phyloP scores from a whole-genome alignment of 805 yeast species.

The Starmerella bombicola region DNA sequence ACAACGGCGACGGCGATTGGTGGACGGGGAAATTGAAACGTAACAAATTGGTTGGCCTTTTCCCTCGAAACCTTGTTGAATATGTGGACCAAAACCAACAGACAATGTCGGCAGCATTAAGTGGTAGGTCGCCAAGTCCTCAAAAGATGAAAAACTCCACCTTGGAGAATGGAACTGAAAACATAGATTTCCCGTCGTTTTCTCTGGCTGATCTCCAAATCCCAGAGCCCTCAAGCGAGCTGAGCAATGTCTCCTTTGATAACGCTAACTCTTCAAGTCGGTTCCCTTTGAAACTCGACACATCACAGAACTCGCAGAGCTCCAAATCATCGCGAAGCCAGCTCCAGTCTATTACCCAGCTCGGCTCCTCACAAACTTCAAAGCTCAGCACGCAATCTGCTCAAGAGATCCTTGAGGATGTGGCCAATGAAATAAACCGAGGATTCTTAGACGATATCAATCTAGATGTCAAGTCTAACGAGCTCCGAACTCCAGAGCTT shows the following conservation, averaged over 20 bases:
- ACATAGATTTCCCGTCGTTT: conserved; percentile 1
- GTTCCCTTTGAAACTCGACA: neutral
- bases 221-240: conserved; percentile 8
- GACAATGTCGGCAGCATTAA: conserved; percentile 18
- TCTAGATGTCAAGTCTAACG: conserved; percentile 15
- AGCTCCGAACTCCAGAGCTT: conserved; percentile 13
- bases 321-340: neutral
- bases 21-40: conserved; percentile 75
- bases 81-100: conserved; percentile 29
- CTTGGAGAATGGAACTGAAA: conserved; percentile 1
- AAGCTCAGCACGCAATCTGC: conserved; percentile 20
- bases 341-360: neutral
- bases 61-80: conserved; percentile 78
- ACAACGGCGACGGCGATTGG: conserved; percentile 79
- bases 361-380: conserved; percentile 3
- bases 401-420: conserved; percentile 24
- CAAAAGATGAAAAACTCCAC: neutral
- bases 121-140: no score
- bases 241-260: neutral
- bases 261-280: neutral
- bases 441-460: conserved; percentile 17
- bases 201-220: conserved; percentile 15
- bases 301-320: neutral
- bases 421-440: conserved; percentile 22
- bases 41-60: conserved; percentile 70